Conservation (phyloP, 2,329 filamentous ascomycete species). For the Ceratocystis cubensis region DNA sequence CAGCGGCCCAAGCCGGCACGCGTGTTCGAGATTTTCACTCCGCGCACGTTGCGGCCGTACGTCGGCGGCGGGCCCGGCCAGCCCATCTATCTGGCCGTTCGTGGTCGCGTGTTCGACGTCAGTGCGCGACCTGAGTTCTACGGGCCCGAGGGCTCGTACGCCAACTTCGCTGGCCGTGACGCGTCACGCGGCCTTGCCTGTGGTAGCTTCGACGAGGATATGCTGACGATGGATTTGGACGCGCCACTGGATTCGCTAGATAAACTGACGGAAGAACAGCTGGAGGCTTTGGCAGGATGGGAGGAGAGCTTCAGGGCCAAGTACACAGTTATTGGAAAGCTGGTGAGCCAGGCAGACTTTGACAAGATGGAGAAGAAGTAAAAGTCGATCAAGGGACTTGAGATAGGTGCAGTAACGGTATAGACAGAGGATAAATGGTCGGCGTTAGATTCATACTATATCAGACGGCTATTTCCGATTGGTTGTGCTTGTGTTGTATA, state of each 20-base stretch:
- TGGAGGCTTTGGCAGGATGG: conserved; percentile 79
- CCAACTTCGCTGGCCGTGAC: conserved; percentile 90
- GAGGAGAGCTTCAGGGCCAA: conserved; percentile 88
- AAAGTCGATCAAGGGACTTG: not conserved
- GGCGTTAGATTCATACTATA: not conserved
- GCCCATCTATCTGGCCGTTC: conserved; percentile 83
- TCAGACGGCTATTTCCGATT: not conserved
- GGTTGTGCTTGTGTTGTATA: not conserved
- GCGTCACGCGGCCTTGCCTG: conserved; percentile 77
- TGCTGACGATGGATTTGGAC: conserved; percentile 84
- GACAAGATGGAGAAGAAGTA: conserved; percentile 22
- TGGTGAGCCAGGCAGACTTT: conserved; percentile 47
- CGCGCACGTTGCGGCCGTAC: conserved; percentile 69
- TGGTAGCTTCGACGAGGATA: conserved; percentile 87
- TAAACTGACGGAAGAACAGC: conserved; percentile 59
- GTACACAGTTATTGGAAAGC: conserved; percentile 83
- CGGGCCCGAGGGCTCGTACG: conserved; percentile 86
- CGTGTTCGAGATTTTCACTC: conserved; percentile 60
- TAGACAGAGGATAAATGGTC: not conserved
- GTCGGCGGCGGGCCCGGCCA: conserved; percentile 53
- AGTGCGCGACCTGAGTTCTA: conserved; percentile 82
- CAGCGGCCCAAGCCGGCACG: conserved; percentile 41
- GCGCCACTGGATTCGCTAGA: conserved; percentile 66
- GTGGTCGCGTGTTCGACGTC: conserved; percentile 85
- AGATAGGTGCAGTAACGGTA: not conserved